Base-by-base conservation (phyloP, 805 yeast species). In the Peterozyma xylosa region DNA sequence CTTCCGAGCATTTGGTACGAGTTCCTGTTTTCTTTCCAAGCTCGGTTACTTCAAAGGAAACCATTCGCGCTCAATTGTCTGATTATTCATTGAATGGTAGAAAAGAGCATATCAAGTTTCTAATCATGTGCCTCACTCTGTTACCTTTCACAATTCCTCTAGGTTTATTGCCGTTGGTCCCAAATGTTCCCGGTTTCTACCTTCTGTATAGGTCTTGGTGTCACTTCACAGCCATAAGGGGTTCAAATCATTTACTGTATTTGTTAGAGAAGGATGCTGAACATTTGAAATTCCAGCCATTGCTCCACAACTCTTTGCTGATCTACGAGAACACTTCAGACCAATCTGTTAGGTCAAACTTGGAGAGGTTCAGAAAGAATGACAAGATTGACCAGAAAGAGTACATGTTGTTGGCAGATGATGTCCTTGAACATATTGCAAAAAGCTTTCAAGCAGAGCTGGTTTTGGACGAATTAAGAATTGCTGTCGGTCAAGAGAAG, bases 151-250 rank as follows among this genome's bases (percentile, higher is more conserved):
- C 95, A 0, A 52, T 87, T 2, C 98, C 98, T 2, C 59, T 90
- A 37, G 89, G 87, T 0, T 53, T 88, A 37, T 56, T 91, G 0
- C 98, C 98, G 0, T 70, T 90, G n/a, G 59, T 89, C 3, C 98
- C 98, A 16, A 90, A 90, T 54, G 76, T 90, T 16, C 98, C 98
- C 0, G 96, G 96, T 0, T 84, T 91, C 56, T 91, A 88, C 55
- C 62, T 90, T 37, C 70, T 84, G 2, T 90, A 84, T 58, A 70
- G 98, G 48, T 71, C 84, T 15, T 90, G 88, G 64, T 87, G 96
- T 58, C 87, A 91, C 59, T 71, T 81, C 57, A 84, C 83, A 53
- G 96, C 96, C 0, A 67, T 73, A 48, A 59, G 76, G 36, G 96
- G 96, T 0, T 84, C 86, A 5, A 67, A 71, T 49, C 93, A 87